These are phyloP conservation scores for Talaromyces sp. DNA, from an alignment of 2,329 filamentous ascomycete species.

Conservation along the genomic window DNA sequence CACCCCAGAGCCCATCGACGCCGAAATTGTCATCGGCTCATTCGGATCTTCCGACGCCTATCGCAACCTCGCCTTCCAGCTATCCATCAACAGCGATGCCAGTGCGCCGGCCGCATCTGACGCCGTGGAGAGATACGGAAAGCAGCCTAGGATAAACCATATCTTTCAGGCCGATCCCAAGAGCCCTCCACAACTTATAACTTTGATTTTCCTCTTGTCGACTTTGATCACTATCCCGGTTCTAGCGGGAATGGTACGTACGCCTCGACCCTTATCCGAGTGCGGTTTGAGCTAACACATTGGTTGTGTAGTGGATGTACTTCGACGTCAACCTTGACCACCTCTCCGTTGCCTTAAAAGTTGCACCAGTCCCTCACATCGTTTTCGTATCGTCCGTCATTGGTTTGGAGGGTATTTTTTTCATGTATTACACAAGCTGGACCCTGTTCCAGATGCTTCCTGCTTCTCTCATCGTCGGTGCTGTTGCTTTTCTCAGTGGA, in stretches of 20 bases:
- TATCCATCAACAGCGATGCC: slow-evolving; percentile 64
- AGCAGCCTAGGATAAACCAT: slow-evolving; percentile 81
- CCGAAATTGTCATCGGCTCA: slow-evolving; percentile 79
- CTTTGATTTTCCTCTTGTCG: slow-evolving; percentile 69
- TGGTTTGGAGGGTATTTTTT: slow-evolving; percentile 86
- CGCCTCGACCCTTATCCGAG: neutral
- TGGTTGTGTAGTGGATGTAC: slow-evolving; percentile 62
- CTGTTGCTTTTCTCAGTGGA: slow-evolving; percentile 78
- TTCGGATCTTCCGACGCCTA: slow-evolving; percentile 72
- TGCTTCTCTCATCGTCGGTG: slow-evolving; percentile 63
- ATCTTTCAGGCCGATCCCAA: slow-evolving; percentile 77
- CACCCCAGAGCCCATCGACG: slow-evolving; percentile 65
- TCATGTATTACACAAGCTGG: slow-evolving; percentile 90
- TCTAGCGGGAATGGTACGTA: slow-evolving; percentile 64
- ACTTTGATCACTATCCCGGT: slow-evolving; percentile 71
- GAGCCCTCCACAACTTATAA: slow-evolving; percentile 77
- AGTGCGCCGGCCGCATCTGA: slow-evolving; percentile 58
- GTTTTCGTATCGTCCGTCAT: slow-evolving; percentile 85
- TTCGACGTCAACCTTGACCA: slow-evolving; percentile 83
- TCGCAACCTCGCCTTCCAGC: slow-evolving; percentile 67
- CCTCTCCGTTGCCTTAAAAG: slow-evolving; percentile 67
- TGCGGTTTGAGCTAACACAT: slow-evolving; percentile 20
- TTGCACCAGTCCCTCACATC: slow-evolving; percentile 74
- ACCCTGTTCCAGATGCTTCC: slow-evolving; percentile 87
- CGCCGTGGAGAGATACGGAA: slow-evolving; percentile 77